Evolutionary conservation across 2,329 filamentous ascomycete genomes (phyloP).

Genomic region (Aureobasidium sp.): DNA sequence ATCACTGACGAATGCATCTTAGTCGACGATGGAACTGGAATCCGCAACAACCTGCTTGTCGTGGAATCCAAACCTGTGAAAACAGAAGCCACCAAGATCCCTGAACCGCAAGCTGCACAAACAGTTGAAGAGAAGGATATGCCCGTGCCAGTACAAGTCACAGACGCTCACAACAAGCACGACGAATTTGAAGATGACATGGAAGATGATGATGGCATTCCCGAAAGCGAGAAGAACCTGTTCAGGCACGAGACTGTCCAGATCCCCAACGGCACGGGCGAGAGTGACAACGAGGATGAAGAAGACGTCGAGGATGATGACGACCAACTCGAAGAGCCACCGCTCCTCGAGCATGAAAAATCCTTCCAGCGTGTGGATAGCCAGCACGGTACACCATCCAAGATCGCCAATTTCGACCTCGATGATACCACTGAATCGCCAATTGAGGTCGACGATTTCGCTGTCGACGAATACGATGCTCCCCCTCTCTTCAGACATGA

Average conservation of each 20-base stretch:
- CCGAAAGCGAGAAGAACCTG: constrained; percentile 8
- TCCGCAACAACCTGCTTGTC: constrained; percentile 47
- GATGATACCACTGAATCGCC: neutral
- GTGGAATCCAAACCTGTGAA: constrained; percentile 22
- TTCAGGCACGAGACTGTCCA: constrained; percentile 14
- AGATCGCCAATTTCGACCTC: neutral
- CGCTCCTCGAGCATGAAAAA: constrained; percentile 9
- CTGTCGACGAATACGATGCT: constrained; percentile 6
- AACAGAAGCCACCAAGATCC: neutral
- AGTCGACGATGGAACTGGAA: constrained; percentile 48
- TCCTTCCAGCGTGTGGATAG: constrained; percentile 3
- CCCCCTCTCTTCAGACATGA: constrained; percentile 34
- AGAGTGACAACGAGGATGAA: neutral
- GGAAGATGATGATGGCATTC: constrained; percentile 1
- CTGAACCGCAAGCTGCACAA: neutral
- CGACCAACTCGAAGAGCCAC: constrained; percentile 8
- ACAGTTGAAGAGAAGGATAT: neutral
- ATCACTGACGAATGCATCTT: neutral
- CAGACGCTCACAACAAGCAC: neutral
- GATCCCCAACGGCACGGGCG: neutral
- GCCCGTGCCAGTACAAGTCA: neutral
- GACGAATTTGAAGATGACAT: neutral
- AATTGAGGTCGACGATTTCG: neutral
- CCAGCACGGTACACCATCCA: neutral
- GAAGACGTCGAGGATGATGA: neutral